Evolutionary conservation across 495 filamentous ascomycete genomes (phyloP).

Genomic region (Penicillium silybi): DNA sequence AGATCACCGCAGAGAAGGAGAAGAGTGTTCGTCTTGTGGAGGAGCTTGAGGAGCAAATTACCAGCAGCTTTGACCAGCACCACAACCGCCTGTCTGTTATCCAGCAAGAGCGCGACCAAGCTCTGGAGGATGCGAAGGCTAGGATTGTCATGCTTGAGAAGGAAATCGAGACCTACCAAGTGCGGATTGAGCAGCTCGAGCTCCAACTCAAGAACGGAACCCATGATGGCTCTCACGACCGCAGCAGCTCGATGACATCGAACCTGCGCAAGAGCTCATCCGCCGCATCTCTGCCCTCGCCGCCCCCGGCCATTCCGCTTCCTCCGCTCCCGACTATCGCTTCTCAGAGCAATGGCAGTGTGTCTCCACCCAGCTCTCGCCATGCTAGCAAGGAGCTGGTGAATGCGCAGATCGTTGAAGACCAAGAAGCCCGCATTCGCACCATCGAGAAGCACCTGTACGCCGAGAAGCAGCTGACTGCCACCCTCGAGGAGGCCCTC

Average conservation of each 20-base stretch:
- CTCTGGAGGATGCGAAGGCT: slow-evolving; percentile 45
- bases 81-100: slow-evolving; percentile 77
- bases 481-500: slow-evolving; percentile 90
- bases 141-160: slow-evolving; percentile 44
- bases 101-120: slow-evolving; percentile 51
- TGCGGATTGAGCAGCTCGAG: slow-evolving; percentile 50
- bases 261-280: slow-evolving; percentile 84
- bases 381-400: slow-evolving; percentile 81
- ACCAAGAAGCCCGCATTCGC: slow-evolving; percentile 89
- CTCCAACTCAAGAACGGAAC: slow-evolving; percentile 45
- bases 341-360: slow-evolving; percentile 35
- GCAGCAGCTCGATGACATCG: slow-evolving; percentile 73
- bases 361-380: slow-evolving; percentile 51
- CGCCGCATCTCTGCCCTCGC: slow-evolving; percentile 80
- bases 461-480: slow-evolving; percentile 93
- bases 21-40: slow-evolving; percentile 89
- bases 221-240: slow-evolving; percentile 47
- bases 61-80: slow-evolving; percentile 88
- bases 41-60: slow-evolving; percentile 96
- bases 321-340: slow-evolving; percentile 53
- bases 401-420: slow-evolving; percentile 63
- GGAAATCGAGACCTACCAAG: slow-evolving; percentile 49
- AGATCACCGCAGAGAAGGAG: slow-evolving; percentile 59
- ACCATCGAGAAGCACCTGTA: slow-evolving; percentile 96
- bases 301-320: slow-evolving; percentile 92